These are phyloP conservation scores for Hypoxylon crocopeplum DNA, from an alignment of 495 filamentous ascomycete species.

Conservation along the genomic window DNA sequence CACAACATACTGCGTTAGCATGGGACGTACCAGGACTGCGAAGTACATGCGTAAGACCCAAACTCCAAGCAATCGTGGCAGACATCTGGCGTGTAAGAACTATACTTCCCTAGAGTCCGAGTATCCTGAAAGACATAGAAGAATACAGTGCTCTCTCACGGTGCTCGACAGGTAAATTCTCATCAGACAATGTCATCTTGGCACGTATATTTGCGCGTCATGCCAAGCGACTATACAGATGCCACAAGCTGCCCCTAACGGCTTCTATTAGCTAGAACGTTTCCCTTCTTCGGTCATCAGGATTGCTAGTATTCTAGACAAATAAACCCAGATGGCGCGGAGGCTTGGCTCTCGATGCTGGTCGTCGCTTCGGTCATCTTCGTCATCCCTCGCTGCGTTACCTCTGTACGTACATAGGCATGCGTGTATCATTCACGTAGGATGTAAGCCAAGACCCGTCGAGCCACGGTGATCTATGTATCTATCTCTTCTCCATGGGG, in stretches of 20 bases:
- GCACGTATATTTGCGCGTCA: conserved; percentile 32
- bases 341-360: conserved; percentile 19
- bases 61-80: conserved; percentile 31
- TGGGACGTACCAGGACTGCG: conserved; percentile 9
- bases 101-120: neutral
- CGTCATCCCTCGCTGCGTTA: conserved; percentile 9
- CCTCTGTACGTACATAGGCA: neutral
- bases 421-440: neutral
- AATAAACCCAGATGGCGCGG: conserved; percentile 46
- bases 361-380: conserved; percentile 9
- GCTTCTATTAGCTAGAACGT: conserved; percentile 6
- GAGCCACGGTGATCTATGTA: conserved; percentile 24
- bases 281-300: conserved; percentile 20
- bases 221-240: conserved; percentile 31
- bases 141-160: conserved; percentile 19
- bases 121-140: conserved; percentile 1
- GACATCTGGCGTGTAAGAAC: conserved; percentile 22
- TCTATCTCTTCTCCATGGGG: conserved; percentile 12
- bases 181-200: conserved; percentile 32
- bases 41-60: conserved; percentile 20
- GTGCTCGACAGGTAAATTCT: conserved; percentile 7
- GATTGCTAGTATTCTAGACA: conserved; percentile 37
- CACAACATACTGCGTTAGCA: neutral
- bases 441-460: conserved; percentile 13
- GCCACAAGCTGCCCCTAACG: conserved; percentile 12